These are phyloP conservation scores for Apocynum venetum DNA, from an alignment of 257 asterid species.

Conservation along the genomic window DNA sequence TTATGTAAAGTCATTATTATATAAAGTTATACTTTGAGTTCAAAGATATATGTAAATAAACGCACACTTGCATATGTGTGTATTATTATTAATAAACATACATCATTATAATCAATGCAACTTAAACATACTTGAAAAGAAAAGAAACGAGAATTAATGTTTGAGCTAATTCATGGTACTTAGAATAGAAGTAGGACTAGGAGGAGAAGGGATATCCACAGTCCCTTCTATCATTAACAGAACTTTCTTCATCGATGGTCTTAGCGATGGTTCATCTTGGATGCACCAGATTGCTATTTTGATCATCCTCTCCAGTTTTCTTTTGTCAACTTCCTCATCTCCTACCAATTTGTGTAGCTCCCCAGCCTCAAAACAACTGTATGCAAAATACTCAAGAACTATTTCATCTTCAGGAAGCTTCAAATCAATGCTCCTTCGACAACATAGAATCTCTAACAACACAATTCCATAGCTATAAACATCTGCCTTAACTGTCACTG, in stretches of 20 bases:
- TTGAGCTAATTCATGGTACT: neutral
- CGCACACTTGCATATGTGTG: too few species aligned
- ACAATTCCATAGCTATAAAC: conserved; percentile 56
- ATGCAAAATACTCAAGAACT: conserved; percentile 46
- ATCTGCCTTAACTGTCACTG: conserved; percentile 52
- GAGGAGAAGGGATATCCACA: conserved; percentile 27
- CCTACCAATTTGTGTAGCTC: conserved; percentile 23
- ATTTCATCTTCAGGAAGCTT: conserved; percentile 36
- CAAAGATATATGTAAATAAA: too few species aligned
- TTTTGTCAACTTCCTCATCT: conserved; percentile 29
- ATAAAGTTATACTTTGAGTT: too few species aligned
- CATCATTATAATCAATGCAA: too few species aligned
- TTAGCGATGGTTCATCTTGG: conserved; percentile 43
- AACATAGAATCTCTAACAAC: conserved; percentile 44
- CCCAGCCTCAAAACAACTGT: conserved; percentile 24
- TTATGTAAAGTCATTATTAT: too few species aligned
- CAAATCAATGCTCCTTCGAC: conserved; percentile 30
- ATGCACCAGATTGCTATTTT: conserved; percentile 58
- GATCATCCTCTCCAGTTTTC: conserved; percentile 35
- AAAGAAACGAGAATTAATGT: neutral
- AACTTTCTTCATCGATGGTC: conserved; percentile 59
- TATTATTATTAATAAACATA: too few species aligned
- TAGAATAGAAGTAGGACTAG: neutral
- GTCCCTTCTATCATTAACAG: conserved; percentile 60
- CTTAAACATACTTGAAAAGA: neutral